These are phyloP conservation scores for Emiliania huxleyi DNA, from an alignment of 78 protist species.

Conservation along the genomic window DNA sequence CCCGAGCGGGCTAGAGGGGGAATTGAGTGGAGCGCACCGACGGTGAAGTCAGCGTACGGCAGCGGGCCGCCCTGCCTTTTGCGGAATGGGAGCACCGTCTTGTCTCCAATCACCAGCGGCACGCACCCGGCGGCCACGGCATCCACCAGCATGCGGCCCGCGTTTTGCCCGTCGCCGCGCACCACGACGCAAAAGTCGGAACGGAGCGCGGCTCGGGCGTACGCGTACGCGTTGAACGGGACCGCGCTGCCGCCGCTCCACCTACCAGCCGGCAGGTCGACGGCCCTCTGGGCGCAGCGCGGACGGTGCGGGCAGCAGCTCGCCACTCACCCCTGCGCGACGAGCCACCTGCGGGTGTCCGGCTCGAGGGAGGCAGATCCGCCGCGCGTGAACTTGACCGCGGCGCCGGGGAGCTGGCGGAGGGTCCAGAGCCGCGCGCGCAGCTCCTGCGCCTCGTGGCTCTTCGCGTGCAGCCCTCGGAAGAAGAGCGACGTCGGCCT, in stretches of 20 bases:
- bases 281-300: no score
- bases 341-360: not conserved
- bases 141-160: not conserved
- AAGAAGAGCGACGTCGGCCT: not conserved
- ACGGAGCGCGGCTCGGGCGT: not conserved
- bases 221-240: not conserved
- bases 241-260: not conserved
- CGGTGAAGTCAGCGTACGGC: not conserved
- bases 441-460: not conserved
- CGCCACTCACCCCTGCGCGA: no score
- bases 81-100: not conserved
- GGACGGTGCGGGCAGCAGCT: no score
- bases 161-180: not conserved
- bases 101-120: not conserved
- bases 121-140: slow-evolving; percentile 7
- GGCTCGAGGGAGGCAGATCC: not conserved
- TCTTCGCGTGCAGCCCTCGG: not conserved
- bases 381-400: not conserved
- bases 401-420: not conserved
- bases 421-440: not conserved
- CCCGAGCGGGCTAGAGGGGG: no score
- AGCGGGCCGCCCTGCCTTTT: not conserved
- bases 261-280: not conserved
- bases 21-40: no score
- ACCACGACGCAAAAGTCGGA: not conserved